These are phyloP conservation scores for Cylindricascospora bacillispora DNA, from an alignment of 1,139 yeast genomes.

Conservation along the genomic window DNA sequence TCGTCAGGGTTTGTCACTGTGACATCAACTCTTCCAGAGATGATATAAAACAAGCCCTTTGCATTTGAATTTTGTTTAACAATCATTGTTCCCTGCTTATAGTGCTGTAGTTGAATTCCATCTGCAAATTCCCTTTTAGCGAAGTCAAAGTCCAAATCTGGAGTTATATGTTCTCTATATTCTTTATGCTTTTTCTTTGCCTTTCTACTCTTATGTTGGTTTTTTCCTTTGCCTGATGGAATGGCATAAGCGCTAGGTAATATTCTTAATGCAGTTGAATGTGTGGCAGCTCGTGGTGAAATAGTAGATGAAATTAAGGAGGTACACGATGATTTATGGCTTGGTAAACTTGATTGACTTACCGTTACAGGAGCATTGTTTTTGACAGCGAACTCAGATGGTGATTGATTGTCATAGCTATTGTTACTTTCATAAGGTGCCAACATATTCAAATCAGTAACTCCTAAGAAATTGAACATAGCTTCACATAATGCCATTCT, in stretches of 20 bases:
- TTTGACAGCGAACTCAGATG: too few species aligned
- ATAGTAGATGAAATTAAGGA: constrained; percentile 12
- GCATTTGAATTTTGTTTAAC: constrained; percentile 54
- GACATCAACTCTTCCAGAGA: constrained; percentile 66
- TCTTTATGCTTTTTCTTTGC: constrained; percentile 5
- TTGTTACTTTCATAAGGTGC: constrained; percentile 1
- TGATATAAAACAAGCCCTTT: constrained; percentile 67
- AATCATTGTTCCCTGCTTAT: constrained; percentile 42
- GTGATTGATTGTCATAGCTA: constrained; percentile 1
- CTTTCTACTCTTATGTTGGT: constrained; percentile 6
- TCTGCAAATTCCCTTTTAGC: constrained; percentile 58
- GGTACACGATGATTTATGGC: constrained; percentile 8
- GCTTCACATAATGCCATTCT: constrained; percentile 64
- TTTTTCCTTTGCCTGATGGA: constrained; percentile 9
- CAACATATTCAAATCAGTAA: constrained; percentile 33
- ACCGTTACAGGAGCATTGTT: too few species aligned
- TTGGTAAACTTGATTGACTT: not conserved
- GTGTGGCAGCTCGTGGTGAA: constrained; percentile 8
- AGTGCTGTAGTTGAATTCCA: constrained; percentile 43
- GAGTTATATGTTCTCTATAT: constrained; percentile 17
- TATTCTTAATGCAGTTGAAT: constrained; percentile 15
- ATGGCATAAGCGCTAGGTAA: constrained; percentile 18
- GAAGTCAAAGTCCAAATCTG: constrained; percentile 31
- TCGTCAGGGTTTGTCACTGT: constrained; percentile 26
- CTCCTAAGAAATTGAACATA: constrained; percentile 60